Percentiles rank a stretch among this genome's conserved stretches.
These are phyloP conservation scores for Globisporangium nodosum DNA, from an alignment of 352 stramenopile genomes.

Conservation along the genomic window DNA sequence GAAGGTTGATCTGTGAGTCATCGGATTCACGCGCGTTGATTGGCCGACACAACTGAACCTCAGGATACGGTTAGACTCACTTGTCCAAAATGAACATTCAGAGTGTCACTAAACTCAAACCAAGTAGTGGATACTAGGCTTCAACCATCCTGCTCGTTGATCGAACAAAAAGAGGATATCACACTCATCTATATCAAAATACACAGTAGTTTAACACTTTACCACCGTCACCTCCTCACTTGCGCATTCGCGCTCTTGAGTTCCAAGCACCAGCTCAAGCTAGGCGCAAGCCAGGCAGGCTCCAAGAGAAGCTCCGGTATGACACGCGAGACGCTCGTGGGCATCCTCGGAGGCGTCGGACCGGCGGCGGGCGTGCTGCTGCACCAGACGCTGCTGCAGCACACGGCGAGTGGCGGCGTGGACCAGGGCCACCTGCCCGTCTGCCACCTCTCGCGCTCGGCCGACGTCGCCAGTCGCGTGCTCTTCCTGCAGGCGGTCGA, in stretches of 20 bases:
- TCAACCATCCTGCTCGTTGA: no score
- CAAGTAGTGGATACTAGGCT: no score
- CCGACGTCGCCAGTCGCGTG: conserved; percentile 31
- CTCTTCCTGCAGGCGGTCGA: conserved; percentile 21
- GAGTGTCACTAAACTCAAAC: no score
- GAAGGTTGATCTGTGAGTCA: background rate
- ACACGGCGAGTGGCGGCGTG: conserved; percentile 36
- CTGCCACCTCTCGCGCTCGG: conserved; percentile 38
- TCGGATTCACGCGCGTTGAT: background rate
- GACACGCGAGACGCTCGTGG: conserved; percentile 20
- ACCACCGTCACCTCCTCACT: no score
- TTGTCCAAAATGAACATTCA: background rate
- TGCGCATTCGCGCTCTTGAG: no score
- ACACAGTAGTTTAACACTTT: no score
- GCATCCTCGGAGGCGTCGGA: conserved; percentile 42
- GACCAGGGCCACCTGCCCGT: conserved; percentile 48
- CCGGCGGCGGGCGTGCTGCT: conserved; percentile 42
- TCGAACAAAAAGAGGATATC: no score
- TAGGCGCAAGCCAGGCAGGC: no score
- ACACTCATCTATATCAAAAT: no score
- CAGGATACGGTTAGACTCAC: background rate
- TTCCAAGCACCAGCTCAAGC: no score
- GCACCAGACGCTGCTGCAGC: conserved; percentile 46
- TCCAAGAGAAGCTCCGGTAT: background rate
- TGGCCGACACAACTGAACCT: background rate